Conservation (phyloP, 2,329 filamentous ascomycete genomes). For the Colletotrichum sp. region DNA sequence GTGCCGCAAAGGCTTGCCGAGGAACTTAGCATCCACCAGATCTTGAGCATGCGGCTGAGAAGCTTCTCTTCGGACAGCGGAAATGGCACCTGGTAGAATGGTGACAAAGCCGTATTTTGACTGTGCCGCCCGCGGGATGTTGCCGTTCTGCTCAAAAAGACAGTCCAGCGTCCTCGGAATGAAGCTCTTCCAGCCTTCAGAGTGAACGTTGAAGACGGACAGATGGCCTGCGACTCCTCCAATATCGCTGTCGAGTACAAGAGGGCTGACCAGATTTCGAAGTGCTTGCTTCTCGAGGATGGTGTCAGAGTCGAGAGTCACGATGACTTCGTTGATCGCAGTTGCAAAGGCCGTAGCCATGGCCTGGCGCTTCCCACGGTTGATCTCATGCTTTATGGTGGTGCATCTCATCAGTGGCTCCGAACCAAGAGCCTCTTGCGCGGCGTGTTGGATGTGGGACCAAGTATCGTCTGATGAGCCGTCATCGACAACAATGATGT, state of each 20-base stretch:
- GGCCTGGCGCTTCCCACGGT: background rate
- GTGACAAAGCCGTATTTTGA: background rate
- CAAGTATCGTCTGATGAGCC: background rate
- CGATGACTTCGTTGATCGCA: background rate
- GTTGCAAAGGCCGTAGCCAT: background rate
- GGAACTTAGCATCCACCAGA: background rate
- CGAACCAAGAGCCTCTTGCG: background rate
- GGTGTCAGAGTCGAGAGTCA: background rate
- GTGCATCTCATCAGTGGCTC: background rate
- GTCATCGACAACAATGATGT: background rate
- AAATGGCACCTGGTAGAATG: background rate
- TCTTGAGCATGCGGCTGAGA: background rate
- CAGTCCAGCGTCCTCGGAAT: background rate
- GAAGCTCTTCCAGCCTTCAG: background rate
- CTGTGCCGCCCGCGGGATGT: background rate
- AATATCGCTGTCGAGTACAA: background rate
- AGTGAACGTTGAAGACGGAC: background rate
- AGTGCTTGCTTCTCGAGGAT: background rate
- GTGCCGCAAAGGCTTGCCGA: background rate
- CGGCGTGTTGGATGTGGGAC: background rate
- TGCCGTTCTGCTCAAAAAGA: slow-evolving; percentile 1
- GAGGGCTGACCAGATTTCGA: background rate
- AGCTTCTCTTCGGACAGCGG: background rate
- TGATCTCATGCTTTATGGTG: background rate
- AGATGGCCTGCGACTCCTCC: background rate